Conservation (phyloP, 2,329 filamentous ascomycete genomes). For the Exophiala calicioides region DNA sequence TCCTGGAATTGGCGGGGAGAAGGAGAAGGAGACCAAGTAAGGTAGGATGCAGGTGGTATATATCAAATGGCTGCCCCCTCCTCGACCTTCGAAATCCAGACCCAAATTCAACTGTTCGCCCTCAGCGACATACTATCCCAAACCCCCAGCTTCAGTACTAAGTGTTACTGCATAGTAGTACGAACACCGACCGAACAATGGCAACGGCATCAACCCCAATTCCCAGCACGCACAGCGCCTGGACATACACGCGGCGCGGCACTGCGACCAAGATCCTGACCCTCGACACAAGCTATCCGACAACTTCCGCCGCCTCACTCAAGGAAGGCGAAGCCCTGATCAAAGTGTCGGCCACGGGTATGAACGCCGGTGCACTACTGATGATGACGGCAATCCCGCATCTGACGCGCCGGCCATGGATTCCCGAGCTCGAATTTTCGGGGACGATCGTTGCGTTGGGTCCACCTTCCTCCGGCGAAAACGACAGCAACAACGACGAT, state of each 20-base stretch:
- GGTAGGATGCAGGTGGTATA: no score
- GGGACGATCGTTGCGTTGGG: constrained; percentile 13
- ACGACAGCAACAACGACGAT: no score
- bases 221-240: constrained; percentile 10
- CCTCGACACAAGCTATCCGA: constrained; percentile 9
- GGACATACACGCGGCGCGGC: constrained; percentile 10
- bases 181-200: no score
- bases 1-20: no score
- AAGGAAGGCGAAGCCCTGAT: constrained; percentile 9
- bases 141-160: no score
- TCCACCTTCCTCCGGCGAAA: neutral
- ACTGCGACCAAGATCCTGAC: constrained; percentile 13
- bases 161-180: no score
- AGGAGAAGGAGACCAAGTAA: no score
- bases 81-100: no score
- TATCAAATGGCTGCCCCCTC: no score
- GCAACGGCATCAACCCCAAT: no score
- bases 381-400: constrained; percentile 8
- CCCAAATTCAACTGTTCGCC: no score
- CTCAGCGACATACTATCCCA: no score
- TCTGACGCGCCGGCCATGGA: constrained; percentile 15
- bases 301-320: constrained; percentile 3
- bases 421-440: constrained; percentile 14
- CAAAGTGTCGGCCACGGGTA: constrained; percentile 13
- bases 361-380: constrained; percentile 2